Evolutionary conservation across 2,329 filamentous ascomycete genomes (phyloP), one percentile per base, ranked within the genome.

Genomic region (Colletotrichum caudatum): DNA sequence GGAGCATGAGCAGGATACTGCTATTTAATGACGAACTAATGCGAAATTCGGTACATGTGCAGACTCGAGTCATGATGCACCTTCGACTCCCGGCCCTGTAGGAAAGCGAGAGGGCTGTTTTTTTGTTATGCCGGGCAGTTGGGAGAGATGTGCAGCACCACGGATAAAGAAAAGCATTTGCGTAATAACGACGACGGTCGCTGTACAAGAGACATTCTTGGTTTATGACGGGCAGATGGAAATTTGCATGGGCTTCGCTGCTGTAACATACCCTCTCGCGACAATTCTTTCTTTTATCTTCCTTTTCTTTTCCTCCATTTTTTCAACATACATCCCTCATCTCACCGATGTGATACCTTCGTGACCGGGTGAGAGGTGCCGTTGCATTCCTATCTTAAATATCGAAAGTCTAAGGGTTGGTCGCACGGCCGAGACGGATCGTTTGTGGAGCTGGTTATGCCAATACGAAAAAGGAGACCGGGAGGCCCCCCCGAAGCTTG

Each of bases 1-100:
- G 39, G 14, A 58, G 41, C 33, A 23, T 16, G 12, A 23, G 70
- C 60, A 59, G 57, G n/a, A 44, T 72, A 20, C 58, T 66, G 61
- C 67, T 66, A 62, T 72, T 51, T 72, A 72, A 72, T 72, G 70
- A 72, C 50, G 56, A 72, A 71, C 35, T 66, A 72, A 72, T 71
- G 65, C 59, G 59, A 60, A 64, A 37, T 56, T 57, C 48, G 65
- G 69, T 50, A 69, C 65, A 69, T 51, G 65, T 56, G 41, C 60
- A 51, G 37, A 35, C 39, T 33, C 29, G 53, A 58, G 69, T 46
- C 54, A 64, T 48, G 53, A 69, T 39, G 35, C 39, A 41, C 39
- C 60, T 39, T 33, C 44, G 3, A 9, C 39, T 33, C 59, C 54
- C 65, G 48, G 69, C 64, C 23, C 23, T 56, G 33, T 60, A 54